Evolutionary conservation across 1,139 yeast species (phyloP).

Genomic region (Candida sojae): DNA sequence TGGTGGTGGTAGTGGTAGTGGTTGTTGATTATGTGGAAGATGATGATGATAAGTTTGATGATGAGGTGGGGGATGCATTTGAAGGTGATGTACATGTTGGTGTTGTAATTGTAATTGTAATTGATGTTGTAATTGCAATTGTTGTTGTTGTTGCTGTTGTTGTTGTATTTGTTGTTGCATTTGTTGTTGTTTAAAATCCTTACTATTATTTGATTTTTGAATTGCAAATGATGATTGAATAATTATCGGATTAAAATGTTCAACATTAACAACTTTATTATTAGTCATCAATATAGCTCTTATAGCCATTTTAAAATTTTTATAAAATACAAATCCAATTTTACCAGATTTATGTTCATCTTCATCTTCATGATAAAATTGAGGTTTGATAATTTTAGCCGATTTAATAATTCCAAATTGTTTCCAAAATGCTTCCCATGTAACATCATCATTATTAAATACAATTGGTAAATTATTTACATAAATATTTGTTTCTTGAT

Average conservation of each 20-base stretch:
- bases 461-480: slow-evolving; percentile 52
- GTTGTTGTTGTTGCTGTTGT: slow-evolving; percentile 1
- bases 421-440: slow-evolving; percentile 43
- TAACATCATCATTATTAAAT: slow-evolving; percentile 39
- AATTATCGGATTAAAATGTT: slow-evolving; percentile 22
- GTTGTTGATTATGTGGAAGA: background rate
- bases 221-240: slow-evolving; percentile 46
- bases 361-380: slow-evolving; percentile 28
- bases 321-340: slow-evolving; percentile 46
- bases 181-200: slow-evolving; percentile 3
- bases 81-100: background rate
- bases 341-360: slow-evolving; percentile 38
- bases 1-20: background rate
- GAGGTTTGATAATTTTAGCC: slow-evolving; percentile 48
- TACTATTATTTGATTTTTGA: slow-evolving; percentile 24
- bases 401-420: slow-evolving; percentile 47
- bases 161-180: background rate
- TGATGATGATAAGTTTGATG: background rate
- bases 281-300: slow-evolving; percentile 43
- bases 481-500: slow-evolving; percentile 62
- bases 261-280: slow-evolving; percentile 22
- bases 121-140: background rate
- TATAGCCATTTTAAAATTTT: slow-evolving; percentile 39
- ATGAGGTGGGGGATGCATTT: background rate
- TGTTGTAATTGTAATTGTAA: background rate